A percentile compares a stretch with the other conserved stretches of the same genome.
Evolutionary conservation across 2,329 filamentous ascomycete genomes (phyloP).

Genomic region (Phoma sp.): DNA sequence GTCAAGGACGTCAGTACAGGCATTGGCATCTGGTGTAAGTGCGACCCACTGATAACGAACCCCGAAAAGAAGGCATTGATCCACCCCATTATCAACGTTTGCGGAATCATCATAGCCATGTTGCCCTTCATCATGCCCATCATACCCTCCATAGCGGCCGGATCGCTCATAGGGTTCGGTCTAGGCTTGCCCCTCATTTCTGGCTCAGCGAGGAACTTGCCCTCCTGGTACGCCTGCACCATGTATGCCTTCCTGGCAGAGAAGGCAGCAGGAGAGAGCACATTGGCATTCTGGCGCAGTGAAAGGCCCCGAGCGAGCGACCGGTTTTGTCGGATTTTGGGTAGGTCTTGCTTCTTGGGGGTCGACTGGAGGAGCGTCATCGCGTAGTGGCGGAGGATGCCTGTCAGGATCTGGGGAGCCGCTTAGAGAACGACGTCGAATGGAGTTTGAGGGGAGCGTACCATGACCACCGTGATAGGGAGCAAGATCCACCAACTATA

Average conservation of each 20-base stretch:
- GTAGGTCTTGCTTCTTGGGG: constrained; percentile 80
- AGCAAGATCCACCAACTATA: constrained; percentile 97
- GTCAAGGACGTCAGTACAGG: constrained; percentile 1
- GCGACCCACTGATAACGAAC: constrained; percentile 81
- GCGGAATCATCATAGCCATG: constrained; percentile 99
- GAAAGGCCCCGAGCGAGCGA: constrained; percentile 83
- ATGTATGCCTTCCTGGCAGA: constrained; percentile 80
- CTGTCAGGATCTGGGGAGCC: constrained; percentile 75
- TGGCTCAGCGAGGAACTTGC: constrained; percentile 87
- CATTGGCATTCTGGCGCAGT: constrained; percentile 81
- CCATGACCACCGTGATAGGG: constrained; percentile 97
- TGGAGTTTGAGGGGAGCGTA: constrained; percentile 45
- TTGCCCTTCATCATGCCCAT: constrained; percentile 99
- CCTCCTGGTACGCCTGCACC: constrained; percentile 80
- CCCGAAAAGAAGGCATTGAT: constrained; percentile 99
- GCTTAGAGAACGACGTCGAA: constrained; percentile 16
- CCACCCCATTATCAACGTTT: constrained; percentile 99
- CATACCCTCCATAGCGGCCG: constrained; percentile 98
- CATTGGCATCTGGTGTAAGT: no score
- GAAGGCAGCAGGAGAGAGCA: constrained; percentile 79
- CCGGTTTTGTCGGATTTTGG: constrained; percentile 81
- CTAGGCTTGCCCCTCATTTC: constrained; percentile 84
- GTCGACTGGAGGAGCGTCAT: constrained; percentile 85
- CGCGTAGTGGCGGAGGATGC: constrained; percentile 94
- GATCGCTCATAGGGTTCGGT: constrained; percentile 93